Conservation (phyloP, 148 eudicot species). For the Chenopodium quinoa region DNA sequence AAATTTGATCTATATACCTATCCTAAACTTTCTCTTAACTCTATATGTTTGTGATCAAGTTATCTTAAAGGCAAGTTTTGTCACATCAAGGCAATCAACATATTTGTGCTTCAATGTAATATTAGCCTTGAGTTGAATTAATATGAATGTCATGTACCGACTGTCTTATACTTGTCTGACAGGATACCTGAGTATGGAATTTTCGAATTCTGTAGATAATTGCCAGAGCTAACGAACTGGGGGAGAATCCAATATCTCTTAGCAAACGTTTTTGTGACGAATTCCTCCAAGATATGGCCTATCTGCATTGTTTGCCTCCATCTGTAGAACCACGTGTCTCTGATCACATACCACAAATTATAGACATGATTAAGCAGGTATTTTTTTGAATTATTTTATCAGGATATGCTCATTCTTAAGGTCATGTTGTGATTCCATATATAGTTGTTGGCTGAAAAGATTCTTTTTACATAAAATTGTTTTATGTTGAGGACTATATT, state of each 20-base stretch:
- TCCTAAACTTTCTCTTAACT: not conserved
- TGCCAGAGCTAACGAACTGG: conserved; percentile 88
- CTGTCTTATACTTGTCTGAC: conserved; percentile 56
- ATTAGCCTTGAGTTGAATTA: conserved; percentile 6
- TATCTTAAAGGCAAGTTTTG: not conserved
- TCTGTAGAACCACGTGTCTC: conserved; percentile 92
- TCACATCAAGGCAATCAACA: not conserved
- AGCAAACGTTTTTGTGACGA: conserved; percentile 92
- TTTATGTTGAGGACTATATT: not conserved
- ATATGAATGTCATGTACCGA: conserved; percentile 36
- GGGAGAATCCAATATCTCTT: conserved; percentile 79
- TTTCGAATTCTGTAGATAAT: conserved; percentile 93
- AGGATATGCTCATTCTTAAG: not conserved
- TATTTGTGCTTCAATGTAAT: not conserved
- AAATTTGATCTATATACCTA: not conserved
- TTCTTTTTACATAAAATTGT: not conserved
- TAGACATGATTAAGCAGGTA: conserved; percentile 95
- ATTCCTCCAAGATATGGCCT: conserved; percentile 73
- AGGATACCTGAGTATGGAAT: conserved; percentile 76
- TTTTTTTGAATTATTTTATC: not conserved
- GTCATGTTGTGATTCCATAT: not conserved
- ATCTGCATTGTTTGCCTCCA: conserved; percentile 82
- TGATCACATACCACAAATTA: conserved; percentile 90
- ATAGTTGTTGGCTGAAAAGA: not conserved
- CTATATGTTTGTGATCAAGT: not conserved